Base-by-base conservation (phyloP, 108 stramenopile species). In the Pseudonitzschia pungens region DNA sequence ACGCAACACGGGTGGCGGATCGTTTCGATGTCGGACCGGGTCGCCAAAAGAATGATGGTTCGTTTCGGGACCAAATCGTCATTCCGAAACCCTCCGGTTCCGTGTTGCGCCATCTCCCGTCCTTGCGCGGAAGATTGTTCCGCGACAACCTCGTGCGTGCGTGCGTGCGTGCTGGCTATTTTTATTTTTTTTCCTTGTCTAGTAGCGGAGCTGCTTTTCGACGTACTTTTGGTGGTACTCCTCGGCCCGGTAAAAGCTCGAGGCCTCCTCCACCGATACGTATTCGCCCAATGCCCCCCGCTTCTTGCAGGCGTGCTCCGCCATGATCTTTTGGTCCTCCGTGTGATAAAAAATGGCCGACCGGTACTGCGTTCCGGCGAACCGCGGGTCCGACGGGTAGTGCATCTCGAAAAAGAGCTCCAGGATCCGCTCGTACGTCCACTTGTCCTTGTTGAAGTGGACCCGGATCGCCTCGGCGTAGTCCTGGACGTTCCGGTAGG, bases 141-240 rank as follows among this genome's bases (percentile, higher is more conserved):
- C n/a, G n/a, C n/a, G n/a, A n/a, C n/a, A n/a, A n/a, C n/a, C n/a
- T n/a, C n/a, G n/a, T n/a, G n/a, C n/a, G n/a, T n/a, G n/a, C n/a
- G n/a, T n/a, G n/a, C n/a, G n/a, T n/a, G n/a, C n/a, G n/a, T n/a
- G n/a, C n/a, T n/a, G n/a, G n/a, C n/a, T n/a, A n/a, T n/a, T n/a
- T 36, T 36, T 36, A 2, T 6, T 36, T 6, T 6, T 36, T 36
- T 36, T 36, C 36, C 36, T 36, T 36, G 2, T 6, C 6, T 36
- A 36, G 31, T 18, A 48, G 9, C 45, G 45, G 33, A 40, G 44
- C 50, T 22, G 22, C 57, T 81, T 81, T 33, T 81, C 74, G 45
- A 86, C 55, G 65, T 83, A 86, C 29, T 71, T 78, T 62, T 83
- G 83, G 70, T 86, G 76, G 21, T 78, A 81, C 44, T 79, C 82